These are phyloP conservation scores for Populus hybrid DNA, from an alignment of 441 rosid species.

Conservation along the genomic window DNA sequence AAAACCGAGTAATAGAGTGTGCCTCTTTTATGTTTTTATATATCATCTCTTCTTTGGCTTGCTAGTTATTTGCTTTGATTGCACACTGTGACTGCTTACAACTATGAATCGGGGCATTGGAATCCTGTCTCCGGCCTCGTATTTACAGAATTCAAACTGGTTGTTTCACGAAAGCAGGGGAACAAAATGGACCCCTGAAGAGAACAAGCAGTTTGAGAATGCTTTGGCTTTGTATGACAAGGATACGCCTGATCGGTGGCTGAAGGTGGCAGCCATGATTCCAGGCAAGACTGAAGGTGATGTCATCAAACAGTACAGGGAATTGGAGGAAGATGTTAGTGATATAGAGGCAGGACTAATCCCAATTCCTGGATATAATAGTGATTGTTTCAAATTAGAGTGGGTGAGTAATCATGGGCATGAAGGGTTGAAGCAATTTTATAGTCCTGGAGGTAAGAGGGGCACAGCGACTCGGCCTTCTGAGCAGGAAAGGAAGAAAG, in stretches of 20 bases:
- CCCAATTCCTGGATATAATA: constrained; percentile 58
- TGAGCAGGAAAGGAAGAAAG: constrained; percentile 94
- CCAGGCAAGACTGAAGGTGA: constrained; percentile 75
- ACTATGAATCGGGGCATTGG: constrained; percentile 65
- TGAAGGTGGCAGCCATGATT: constrained; percentile 60
- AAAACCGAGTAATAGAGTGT: constrained; percentile 6
- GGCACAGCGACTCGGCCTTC: constrained; percentile 48
- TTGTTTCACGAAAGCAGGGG: constrained; percentile 62
- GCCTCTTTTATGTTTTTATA: neutral
- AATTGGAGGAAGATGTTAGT: constrained; percentile 69
- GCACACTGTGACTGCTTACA: constrained; percentile 7
- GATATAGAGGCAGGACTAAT: constrained; percentile 79
- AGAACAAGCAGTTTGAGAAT: constrained; percentile 78
- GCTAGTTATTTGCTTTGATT: constrained; percentile 11
- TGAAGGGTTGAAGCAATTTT: constrained; percentile 47
- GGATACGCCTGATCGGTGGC: constrained; percentile 77
- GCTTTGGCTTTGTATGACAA: constrained; percentile 68
- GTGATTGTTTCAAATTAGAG: constrained; percentile 79
- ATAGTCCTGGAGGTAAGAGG: constrained; percentile 63
- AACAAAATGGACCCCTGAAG: constrained; percentile 71
- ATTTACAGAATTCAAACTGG: constrained; percentile 69
- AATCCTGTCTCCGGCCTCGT: constrained; percentile 67
- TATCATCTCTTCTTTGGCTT: constrained; percentile 11
- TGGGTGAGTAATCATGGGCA: constrained; percentile 50
- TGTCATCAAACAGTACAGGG: constrained; percentile 71